Base-by-base conservation (phyloP, 805 yeast genomes). In the Starmerella vaccinii region DNA sequence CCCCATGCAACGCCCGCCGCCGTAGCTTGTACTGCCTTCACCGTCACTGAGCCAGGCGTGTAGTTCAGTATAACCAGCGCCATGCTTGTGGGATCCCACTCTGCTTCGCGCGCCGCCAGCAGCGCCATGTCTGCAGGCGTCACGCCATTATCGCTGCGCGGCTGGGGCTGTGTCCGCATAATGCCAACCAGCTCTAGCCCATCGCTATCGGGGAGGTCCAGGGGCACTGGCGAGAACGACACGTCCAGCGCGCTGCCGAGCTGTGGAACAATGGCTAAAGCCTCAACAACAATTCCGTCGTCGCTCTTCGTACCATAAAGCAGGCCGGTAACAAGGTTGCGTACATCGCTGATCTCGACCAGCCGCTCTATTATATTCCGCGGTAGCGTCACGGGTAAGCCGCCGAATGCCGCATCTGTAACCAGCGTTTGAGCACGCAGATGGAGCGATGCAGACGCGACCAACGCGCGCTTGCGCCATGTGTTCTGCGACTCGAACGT, bases 91-190 rank as follows among this genome's bases (percentile, higher is more conserved):
- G 65, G 21, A 71, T 68, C 0, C 64, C 56, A 46, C 65, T 70
- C 78, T 78, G 45, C 34, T 10, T 76, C 9, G 56, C 63, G 27
- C 74, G 61, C 38, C 60, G 66, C 4, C 79, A 70, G 49, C 80
- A 83, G 0, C 78, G 83, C 73, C 15, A 86, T 76, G 57, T 90
- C 97, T 32, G 74, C 67, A 0, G 95, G 80, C 5, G 83, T 70
- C 69, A 89, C 74, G 47, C 35, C 42, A 12, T 29, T 21, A 26
- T 73, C 71, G 45, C 76, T 75, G 5, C 74, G 57, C 34, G 84
- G 95, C 18, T 76, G 77, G 1, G 82, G 73, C 63, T 82, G 87
- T 0, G 97, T 85, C 63, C 90, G 97, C n/a, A 92, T 76, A 95
- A 96, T 85, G 0, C 98, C 98, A 16, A 92, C 65, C 5, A 92